Evolutionary conservation across 257 asterid genomes (phyloP).

Genomic region (Ilex aquifolium): DNA sequence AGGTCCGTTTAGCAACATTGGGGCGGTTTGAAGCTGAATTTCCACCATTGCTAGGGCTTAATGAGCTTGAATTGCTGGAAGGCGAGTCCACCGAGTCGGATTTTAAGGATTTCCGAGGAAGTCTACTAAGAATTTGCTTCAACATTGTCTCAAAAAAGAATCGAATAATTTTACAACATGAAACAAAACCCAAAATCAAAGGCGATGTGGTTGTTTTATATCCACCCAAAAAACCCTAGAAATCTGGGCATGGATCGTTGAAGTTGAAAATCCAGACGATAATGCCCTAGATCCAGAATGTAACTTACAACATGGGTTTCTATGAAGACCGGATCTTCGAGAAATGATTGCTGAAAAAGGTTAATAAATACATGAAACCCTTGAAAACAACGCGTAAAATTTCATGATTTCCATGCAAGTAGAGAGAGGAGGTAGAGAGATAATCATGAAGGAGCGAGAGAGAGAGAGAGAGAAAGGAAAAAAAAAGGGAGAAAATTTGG

Average conservation of each 20-base stretch:
- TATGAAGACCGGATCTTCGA: too few relatives aligned
- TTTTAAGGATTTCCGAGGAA: conserved; percentile 59
- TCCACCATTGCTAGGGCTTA: conserved; percentile 4
- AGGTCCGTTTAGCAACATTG: conserved; percentile 30
- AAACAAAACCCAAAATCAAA: conserved; percentile 5
- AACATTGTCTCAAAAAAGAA: conserved; percentile 34
- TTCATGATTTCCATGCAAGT: background rate
- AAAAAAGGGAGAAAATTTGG: background rate
- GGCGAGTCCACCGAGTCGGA: conserved; percentile 32
- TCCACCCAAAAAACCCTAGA: too few relatives aligned
- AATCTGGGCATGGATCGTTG: too few relatives aligned
- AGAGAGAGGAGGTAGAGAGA: too few relatives aligned
- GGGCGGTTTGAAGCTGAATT: conserved; percentile 26
- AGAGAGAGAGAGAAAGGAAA: too few relatives aligned
- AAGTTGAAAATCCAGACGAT: too few relatives aligned
- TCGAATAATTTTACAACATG: background rate
- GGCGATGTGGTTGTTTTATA: too few relatives aligned
- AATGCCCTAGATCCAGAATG: too few relatives aligned
- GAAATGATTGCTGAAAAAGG: too few relatives aligned
- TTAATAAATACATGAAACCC: background rate
- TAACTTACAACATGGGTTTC: too few relatives aligned
- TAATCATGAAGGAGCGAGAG: too few relatives aligned
- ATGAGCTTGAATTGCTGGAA: conserved; percentile 29
- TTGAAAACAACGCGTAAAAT: background rate
- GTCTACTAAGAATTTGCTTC: conserved; percentile 64